Conservation (phyloP, 164 flowering plant species). For the Vitis rupestris region DNA sequence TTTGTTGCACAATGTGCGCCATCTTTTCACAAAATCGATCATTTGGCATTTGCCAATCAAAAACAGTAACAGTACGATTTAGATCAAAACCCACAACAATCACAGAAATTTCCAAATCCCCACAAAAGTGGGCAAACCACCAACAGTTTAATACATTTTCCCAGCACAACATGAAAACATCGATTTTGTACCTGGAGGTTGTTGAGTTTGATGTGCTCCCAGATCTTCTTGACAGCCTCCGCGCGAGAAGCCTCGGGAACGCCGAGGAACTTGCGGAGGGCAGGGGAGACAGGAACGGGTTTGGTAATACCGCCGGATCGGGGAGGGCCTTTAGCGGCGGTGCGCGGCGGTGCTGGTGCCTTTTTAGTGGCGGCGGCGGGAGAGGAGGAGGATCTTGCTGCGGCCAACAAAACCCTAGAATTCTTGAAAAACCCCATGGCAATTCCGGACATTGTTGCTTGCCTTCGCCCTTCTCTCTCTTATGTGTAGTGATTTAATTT, state of each 20-base stretch:
- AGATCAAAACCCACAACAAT: too few species aligned
- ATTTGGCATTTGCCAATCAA: too few species aligned
- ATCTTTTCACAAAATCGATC: too few species aligned
- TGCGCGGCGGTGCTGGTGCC: not conserved
- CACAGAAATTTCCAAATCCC: too few species aligned
- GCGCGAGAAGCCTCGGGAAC: slow-evolving; percentile 51
- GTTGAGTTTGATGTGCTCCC: slow-evolving; percentile 67
- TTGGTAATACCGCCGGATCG: slow-evolving; percentile 30
- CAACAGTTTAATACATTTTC: too few species aligned
- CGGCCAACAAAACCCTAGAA: slow-evolving; percentile 22
- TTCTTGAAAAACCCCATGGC: slow-evolving; percentile 27
- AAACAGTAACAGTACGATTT: too few species aligned
- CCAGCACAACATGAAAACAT: too few species aligned
- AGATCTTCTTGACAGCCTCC: slow-evolving; percentile 65
- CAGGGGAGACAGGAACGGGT: slow-evolving; percentile 44
- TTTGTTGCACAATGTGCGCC: too few species aligned
- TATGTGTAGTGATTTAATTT: too few species aligned
- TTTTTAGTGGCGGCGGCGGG: slow-evolving; percentile 6
- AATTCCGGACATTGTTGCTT: not conserved
- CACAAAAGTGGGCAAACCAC: too few species aligned
- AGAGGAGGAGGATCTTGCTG: slow-evolving; percentile 23
- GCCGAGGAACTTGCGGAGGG: slow-evolving; percentile 48
- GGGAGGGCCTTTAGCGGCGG: not conserved
- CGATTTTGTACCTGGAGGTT: slow-evolving; percentile 59
- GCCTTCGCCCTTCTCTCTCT: too few species aligned